phyloP scores from a whole-genome alignment of 345 rosid species.

The Toxicodendron radicans region DNA sequence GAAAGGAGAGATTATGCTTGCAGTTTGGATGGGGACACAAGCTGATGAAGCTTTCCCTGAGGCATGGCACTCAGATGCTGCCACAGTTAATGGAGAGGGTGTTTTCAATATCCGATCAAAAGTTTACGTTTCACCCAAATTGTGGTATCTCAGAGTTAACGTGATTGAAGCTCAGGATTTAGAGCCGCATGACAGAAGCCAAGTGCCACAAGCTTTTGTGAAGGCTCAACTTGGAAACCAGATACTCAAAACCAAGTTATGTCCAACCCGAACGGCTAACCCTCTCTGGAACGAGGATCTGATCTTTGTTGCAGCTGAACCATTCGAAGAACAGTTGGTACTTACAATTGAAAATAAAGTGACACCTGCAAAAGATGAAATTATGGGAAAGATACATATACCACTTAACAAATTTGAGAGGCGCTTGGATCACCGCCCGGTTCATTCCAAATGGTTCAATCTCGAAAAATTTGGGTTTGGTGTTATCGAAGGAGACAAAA shows the following conservation, averaged over 20 bases:
- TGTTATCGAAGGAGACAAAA: slow-evolving; percentile 72
- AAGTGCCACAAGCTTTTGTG: slow-evolving; percentile 70
- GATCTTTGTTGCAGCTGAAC: slow-evolving; percentile 91
- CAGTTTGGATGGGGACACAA: slow-evolving; percentile 97
- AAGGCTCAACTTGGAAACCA: slow-evolving; percentile 84
- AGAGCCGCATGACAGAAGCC: slow-evolving; percentile 65
- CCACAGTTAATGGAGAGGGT: slow-evolving; percentile 79
- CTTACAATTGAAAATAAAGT: slow-evolving; percentile 67
- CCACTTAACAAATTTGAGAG: slow-evolving; percentile 65
- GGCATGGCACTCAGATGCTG: slow-evolving; percentile 91
- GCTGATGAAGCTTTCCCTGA: slow-evolving; percentile 96
- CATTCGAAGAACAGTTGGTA: slow-evolving; percentile 75
- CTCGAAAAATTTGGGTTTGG: slow-evolving; percentile 86
- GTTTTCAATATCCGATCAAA: slow-evolving; percentile 70
- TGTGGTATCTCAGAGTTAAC: slow-evolving; percentile 86
- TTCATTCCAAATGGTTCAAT: slow-evolving; percentile 84
- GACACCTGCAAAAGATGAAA: slow-evolving; percentile 64
- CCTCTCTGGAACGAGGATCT: slow-evolving; percentile 94
- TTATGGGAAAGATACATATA: slow-evolving; percentile 57
- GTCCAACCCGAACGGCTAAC: slow-evolving; percentile 52
- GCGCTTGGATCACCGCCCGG: slow-evolving; percentile 77
- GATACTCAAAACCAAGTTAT: slow-evolving; percentile 65
- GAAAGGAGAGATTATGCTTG: slow-evolving; percentile 83
- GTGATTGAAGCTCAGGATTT: slow-evolving; percentile 91
- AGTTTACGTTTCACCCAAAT: slow-evolving; percentile 85